These are phyloP conservation scores for Aplosporella prunicola DNA, from an alignment of 2,329 filamentous ascomycete species.

Conservation along the genomic window DNA sequence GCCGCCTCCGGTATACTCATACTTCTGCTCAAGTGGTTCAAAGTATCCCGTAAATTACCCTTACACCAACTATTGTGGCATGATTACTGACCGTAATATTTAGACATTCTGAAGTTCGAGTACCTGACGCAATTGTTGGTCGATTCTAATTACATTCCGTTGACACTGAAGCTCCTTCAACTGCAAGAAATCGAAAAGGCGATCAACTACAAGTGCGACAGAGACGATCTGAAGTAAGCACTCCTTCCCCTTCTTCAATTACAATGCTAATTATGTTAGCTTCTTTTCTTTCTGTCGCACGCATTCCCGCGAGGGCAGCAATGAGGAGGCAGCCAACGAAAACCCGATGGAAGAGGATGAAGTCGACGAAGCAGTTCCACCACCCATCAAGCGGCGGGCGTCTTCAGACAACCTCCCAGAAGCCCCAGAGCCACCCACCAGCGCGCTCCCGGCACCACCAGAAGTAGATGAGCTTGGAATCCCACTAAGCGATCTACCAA, in stretches of 20 bases:
- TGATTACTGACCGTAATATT: slow-evolving; percentile 14
- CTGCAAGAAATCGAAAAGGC: slow-evolving; percentile 89
- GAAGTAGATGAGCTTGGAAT: slow-evolving; percentile 83
- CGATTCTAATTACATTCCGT: slow-evolving; percentile 88
- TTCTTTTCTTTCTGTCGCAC: slow-evolving; percentile 87
- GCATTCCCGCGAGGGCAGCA: slow-evolving; percentile 51
- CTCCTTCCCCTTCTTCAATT: neutral
- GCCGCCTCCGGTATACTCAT: slow-evolving; percentile 84
- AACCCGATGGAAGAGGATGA: slow-evolving; percentile 17
- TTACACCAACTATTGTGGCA: neutral
- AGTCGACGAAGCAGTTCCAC: slow-evolving; percentile 63
- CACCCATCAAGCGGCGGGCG: slow-evolving; percentile 59
- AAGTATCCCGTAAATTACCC: slow-evolving; percentile 79
- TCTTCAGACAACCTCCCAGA: slow-evolving; percentile 29
- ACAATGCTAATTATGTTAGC: slow-evolving; percentile 36
- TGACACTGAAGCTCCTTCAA: slow-evolving; percentile 87
- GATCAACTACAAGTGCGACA: slow-evolving; percentile 76
- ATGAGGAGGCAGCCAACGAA: slow-evolving; percentile 23
- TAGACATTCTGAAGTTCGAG: slow-evolving; percentile 90
- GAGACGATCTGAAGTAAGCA: slow-evolving; percentile 65
- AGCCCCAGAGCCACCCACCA: slow-evolving; percentile 13
- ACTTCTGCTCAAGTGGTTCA: slow-evolving; percentile 91
- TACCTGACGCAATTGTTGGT: slow-evolving; percentile 88
- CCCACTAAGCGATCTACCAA: slow-evolving; percentile 59
- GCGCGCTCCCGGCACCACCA: slow-evolving; percentile 31